Percentiles rank a stretch among this genome's conserved stretches.
These are phyloP conservation scores for Jacaranda copaia DNA, from an alignment of 257 asterid genomes.

Conservation along the genomic window DNA sequence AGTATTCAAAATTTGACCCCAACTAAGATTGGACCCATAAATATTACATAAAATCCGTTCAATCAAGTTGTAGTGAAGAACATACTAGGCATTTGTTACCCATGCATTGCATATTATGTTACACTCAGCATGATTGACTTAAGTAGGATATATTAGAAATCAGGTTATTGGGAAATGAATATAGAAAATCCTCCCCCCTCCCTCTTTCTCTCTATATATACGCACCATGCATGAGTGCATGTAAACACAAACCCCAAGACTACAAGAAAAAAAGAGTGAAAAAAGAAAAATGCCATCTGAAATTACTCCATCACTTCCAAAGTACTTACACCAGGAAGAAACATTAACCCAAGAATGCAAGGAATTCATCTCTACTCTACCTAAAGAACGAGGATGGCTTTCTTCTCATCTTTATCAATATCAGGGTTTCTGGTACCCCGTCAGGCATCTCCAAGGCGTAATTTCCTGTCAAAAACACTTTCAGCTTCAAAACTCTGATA, in stretches of 20 bases:
- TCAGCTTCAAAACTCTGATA: conserved; percentile 39
- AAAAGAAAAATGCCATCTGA: conserved; percentile 42
- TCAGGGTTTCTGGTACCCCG: conserved; percentile 56
- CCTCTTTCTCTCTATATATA: background rate
- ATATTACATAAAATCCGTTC: too few species aligned
- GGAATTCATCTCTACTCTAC: conserved; percentile 44
- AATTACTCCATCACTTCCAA: conserved; percentile 36
- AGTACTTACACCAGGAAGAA: conserved; percentile 50
- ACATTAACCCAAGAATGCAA: conserved; percentile 32
- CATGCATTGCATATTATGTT: too few species aligned
- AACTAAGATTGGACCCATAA: too few species aligned
- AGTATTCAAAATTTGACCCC: too few species aligned
- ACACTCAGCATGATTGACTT: too few species aligned
- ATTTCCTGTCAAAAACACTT: conserved; percentile 51
- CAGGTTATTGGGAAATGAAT: too few species aligned
- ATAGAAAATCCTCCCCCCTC: background rate
- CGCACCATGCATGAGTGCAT: conserved; percentile 2
- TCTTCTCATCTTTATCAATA: conserved; percentile 44
- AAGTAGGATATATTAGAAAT: too few species aligned
- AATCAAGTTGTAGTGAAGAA: too few species aligned
- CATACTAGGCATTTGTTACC: too few species aligned
- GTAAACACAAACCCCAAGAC: background rate
- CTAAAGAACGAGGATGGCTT: conserved; percentile 54
- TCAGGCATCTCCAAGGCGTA: conserved; percentile 41
- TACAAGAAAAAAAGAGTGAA: background rate